Evolutionary conservation across 441 rosid species (phyloP), one percentile per base, ranked within the genome.

Genomic region (Manihot esculenta): DNA sequence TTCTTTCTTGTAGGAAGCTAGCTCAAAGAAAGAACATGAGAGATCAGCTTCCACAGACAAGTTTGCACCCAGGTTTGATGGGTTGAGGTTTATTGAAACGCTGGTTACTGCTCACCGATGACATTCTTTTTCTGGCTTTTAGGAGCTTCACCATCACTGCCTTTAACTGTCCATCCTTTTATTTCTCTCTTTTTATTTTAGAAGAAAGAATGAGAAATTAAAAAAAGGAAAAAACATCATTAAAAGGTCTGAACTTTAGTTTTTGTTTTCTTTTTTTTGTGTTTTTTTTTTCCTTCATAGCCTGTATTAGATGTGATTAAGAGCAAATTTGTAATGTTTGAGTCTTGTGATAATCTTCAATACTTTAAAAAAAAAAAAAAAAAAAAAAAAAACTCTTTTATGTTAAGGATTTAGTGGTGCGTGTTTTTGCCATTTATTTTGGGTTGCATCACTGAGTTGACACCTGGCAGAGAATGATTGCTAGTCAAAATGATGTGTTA

Each of bases 1-100:
- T n/a, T n/a, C n/a, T n/a, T n/a, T n/a, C n/a, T 65, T 65, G 18
- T 71, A 87, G 97, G 88, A 86, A 41, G 48, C 23, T 45, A 42
- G 59, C 14, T 69, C 83, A 17, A 82, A 69, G 76, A 81, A 74
- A 66, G 83, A 84, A 33, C 76, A 80, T 14, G 83, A 84, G 13
- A 63, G 77, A 11, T 58, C 79, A 69, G 33, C 78, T 55, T 59
- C 79, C 9, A 76, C 76, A 35, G 83, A 75, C 66, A 85, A 84
- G 76, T 88, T 91, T 64, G 84, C 88, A 53, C 96, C 97, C 27
- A 87, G 86, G 47, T 89, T 93, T 73, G 98, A 93, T 69, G 97
- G 97, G 63, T 71, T 93, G 66, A 85, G 89, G 84, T 93, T 93
- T 80, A 93, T 93, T 66, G 98, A 93, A 84, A 93, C 98, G 17